Conservation (phyloP, 805 yeast genomes). For the Yamadazyma olivae region DNA sequence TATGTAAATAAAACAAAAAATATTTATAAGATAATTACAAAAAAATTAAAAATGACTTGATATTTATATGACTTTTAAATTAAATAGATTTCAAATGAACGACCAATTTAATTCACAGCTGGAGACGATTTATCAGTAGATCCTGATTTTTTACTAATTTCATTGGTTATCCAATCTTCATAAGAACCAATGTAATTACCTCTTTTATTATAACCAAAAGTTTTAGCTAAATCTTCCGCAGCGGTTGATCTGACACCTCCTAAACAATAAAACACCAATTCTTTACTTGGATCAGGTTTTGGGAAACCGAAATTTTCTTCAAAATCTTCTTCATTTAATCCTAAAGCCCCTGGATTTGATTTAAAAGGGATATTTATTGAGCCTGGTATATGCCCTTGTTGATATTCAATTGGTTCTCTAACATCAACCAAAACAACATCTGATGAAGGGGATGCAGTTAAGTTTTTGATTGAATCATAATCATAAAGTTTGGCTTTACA, state of each 20-base stretch:
- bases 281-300: slow-evolving; percentile 71
- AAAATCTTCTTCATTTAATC: slow-evolving; percentile 75
- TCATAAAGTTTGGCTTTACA: slow-evolving; percentile 47
- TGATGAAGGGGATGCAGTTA: slow-evolving; percentile 41
- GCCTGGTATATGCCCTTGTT: slow-evolving; percentile 74
- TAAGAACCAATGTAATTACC: slow-evolving; percentile 86
- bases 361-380: slow-evolving; percentile 88
- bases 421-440: slow-evolving; percentile 74
- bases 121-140: too few relatives aligned
- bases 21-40: too few relatives aligned
- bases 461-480: slow-evolving; percentile 48
- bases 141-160: too few relatives aligned
- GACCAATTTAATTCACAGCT: too few relatives aligned
- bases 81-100: too few relatives aligned
- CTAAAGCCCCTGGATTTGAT: slow-evolving; percentile 89
- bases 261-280: slow-evolving; percentile 84
- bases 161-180: slow-evolving; percentile 70
- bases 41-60: too few relatives aligned
- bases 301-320: slow-evolving; percentile 74
- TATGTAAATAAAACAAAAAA: too few relatives aligned
- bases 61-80: too few relatives aligned
- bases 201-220: slow-evolving; percentile 82
- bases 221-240: slow-evolving; percentile 87
- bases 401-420: slow-evolving; percentile 82
- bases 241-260: slow-evolving; percentile 91